A percentile compares a stretch with the other conserved stretches of the same genome.
Evolutionary conservation across 2,329 filamentous ascomycete genomes (phyloP).

Genomic region (Pseudocercospora fijiensis): DNA sequence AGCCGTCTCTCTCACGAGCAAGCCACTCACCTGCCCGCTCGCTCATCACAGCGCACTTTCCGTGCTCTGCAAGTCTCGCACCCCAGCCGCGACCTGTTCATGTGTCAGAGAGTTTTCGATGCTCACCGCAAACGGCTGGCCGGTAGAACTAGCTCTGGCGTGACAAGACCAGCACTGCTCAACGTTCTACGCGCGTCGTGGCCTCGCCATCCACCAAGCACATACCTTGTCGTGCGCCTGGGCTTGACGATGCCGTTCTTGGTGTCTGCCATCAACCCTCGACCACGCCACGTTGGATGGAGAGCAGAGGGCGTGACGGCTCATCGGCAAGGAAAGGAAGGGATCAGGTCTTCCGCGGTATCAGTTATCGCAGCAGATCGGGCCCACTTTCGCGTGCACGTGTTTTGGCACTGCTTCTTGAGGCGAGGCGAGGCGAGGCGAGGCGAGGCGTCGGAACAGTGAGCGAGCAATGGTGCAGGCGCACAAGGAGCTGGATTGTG

Average conservation of each 20-base stretch:
- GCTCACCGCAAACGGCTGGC: background rate
- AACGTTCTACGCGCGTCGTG: background rate
- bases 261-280: slow-evolving; percentile 5
- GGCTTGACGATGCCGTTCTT: background rate
- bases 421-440: too few species aligned
- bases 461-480: background rate
- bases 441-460: background rate
- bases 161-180: background rate
- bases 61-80: slow-evolving; percentile 29
- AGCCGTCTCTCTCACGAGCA: background rate
- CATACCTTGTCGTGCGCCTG: background rate
- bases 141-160: background rate
- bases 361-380: background rate
- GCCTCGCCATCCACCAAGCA: background rate
- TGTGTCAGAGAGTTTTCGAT: background rate
- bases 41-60: slow-evolving; percentile 28
- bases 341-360: background rate
- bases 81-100: slow-evolving; percentile 21
- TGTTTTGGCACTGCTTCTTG: background rate
- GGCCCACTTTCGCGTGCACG: background rate
- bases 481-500: background rate
- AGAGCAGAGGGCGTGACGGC: background rate
- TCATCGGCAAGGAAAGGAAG: slow-evolving; percentile 2
- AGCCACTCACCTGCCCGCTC: slow-evolving; percentile 16
- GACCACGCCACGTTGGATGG: background rate